Evolutionary conservation across 352 stramenopile genomes (phyloP).

Genomic region (Pythium aphanidermatum): DNA sequence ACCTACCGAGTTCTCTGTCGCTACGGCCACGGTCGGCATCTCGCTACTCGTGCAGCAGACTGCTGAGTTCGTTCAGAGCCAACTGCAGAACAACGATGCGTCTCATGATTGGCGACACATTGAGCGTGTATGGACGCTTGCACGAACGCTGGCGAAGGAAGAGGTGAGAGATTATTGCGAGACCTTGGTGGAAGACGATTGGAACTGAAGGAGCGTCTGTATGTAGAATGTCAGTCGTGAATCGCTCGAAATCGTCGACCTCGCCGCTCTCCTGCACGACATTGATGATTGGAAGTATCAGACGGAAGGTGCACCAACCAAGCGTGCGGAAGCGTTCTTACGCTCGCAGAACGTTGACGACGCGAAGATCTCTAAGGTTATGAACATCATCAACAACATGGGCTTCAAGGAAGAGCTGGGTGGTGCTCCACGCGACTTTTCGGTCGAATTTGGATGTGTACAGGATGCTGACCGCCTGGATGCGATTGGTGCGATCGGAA

Average conservation of each 20-base stretch:
- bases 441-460: conserved; percentile 79
- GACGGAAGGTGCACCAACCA: conserved; percentile 38
- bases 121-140: conserved; percentile 79
- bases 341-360: conserved; percentile 36
- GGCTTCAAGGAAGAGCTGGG: conserved; percentile 82
- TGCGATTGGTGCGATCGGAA: conserved; percentile 88
- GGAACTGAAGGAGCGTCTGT: too few species aligned
- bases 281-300: conserved; percentile 91
- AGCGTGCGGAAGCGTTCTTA: conserved; percentile 56
- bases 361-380: conserved; percentile 58
- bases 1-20: conserved; percentile 16
- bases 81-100: conserved; percentile 70
- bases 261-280: conserved; percentile 84
- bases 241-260: conserved; percentile 69
- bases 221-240: conserved; percentile 52
- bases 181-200: neutral
- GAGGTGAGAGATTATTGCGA: conserved; percentile 33
- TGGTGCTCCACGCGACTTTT: conserved; percentile 21
- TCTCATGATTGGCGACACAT: conserved; percentile 88
- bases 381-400: conserved; percentile 80
- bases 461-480: conserved; percentile 89
- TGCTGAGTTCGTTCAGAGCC: conserved; percentile 62
- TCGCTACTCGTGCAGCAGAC: conserved; percentile 62
- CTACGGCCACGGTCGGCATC: conserved; percentile 4
- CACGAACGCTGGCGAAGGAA: conserved; percentile 60